Evolutionary conservation across 1,284 basidiomycete species (phyloP).

Genomic region (Pseudozyma sp.): DNA sequence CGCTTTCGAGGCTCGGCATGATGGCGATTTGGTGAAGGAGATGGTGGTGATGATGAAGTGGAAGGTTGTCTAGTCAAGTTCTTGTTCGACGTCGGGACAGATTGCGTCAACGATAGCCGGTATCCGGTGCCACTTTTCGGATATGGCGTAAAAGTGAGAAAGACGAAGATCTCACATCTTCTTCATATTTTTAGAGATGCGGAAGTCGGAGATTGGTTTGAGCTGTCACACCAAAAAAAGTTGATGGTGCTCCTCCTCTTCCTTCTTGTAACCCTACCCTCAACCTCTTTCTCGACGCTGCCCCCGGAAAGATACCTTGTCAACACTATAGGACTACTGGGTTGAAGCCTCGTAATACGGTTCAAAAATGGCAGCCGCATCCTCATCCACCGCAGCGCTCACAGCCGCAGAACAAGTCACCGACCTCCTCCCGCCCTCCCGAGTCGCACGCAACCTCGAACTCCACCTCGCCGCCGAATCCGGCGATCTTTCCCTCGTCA

Average conservation of each 20-base stretch:
- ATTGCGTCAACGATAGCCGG: not conserved
- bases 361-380: not conserved
- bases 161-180: too few relatives aligned
- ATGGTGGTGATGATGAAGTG: not conserved
- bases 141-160: not conserved
- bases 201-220: not conserved
- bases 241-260: not conserved
- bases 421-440: conserved; percentile 30
- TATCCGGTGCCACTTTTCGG: not conserved
- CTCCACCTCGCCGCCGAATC: conserved; percentile 54
- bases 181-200: not conserved
- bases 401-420: conserved; percentile 20
- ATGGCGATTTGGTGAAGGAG: not conserved
- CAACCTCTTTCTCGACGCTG: too few relatives aligned
- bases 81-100: not conserved
- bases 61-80: too few relatives aligned
- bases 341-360: too few relatives aligned
- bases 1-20: conserved; percentile 32
- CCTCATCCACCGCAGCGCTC: conserved; percentile 5
- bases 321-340: too few relatives aligned
- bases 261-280: not conserved
- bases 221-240: not conserved
- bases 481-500: conserved; percentile 41
- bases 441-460: conserved; percentile 50
- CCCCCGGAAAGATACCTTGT: too few relatives aligned